These are phyloP conservation scores for Colletotrichum tropicale DNA, from an alignment of 2,329 filamentous ascomycete species.

Conservation along the genomic window DNA sequence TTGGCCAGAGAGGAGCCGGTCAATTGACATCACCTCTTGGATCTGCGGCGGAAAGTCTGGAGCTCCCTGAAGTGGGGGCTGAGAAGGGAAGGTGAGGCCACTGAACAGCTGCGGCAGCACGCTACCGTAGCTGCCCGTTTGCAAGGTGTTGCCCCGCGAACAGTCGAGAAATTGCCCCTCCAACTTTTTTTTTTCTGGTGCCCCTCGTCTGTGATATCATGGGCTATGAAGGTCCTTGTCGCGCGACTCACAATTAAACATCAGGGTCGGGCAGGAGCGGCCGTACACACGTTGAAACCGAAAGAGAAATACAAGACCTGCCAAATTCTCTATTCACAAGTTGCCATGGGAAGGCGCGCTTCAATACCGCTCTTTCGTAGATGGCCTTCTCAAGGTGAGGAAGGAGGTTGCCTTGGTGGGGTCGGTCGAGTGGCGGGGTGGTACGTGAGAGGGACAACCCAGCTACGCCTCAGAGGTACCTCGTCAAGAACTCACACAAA, in stretches of 20 bases:
- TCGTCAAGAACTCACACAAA: not conserved
- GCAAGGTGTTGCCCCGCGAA: slow-evolving; percentile 15
- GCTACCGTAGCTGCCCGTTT: slow-evolving; percentile 1
- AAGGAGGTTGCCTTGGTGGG: not conserved
- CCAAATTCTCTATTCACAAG: not conserved
- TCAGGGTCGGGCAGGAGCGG: not conserved
- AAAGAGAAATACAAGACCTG: accelerated
- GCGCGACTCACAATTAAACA: not conserved
- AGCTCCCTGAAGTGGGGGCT: not conserved
- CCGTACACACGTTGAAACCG: accelerated
- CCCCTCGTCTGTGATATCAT: slow-evolving; percentile 2
- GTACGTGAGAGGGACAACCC: not conserved
- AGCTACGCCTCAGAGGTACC: not conserved
- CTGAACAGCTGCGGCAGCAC: not conserved
- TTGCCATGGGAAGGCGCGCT: not conserved
- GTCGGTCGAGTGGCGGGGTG: not conserved
- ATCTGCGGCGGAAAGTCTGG: slow-evolving; percentile 4
- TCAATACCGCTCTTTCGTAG: slow-evolving; percentile 4
- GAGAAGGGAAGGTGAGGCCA: not conserved
- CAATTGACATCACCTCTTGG: slow-evolving; percentile 12
- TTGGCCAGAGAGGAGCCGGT: not conserved
- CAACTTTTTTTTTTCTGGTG: not conserved
- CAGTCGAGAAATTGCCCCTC: slow-evolving; percentile 5
- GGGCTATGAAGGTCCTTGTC: not conserved
- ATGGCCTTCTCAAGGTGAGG: not conserved